A percentile compares a stretch with the other conserved stretches of the same genome.
Conservation (phyloP, 1,139 yeast genomes). For the Magnusiomyces sp. region DNA sequence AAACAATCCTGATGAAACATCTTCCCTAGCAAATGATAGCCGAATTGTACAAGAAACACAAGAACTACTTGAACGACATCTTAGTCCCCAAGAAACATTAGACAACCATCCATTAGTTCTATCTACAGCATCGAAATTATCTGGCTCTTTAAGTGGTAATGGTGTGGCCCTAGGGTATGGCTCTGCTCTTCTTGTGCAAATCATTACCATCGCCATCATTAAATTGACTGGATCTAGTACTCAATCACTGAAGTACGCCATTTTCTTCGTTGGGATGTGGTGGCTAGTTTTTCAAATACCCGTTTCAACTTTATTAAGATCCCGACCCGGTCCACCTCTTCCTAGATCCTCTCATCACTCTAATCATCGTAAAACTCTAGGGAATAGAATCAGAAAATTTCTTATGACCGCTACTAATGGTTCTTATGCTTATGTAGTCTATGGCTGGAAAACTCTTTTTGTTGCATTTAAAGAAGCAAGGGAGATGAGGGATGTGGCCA, state of each 20-base stretch:
- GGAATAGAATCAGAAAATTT: slow-evolving; percentile 13
- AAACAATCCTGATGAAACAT: too few relatives aligned
- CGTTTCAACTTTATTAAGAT: slow-evolving; percentile 38
- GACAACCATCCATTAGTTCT: slow-evolving; percentile 15
- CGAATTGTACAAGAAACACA: not conserved
- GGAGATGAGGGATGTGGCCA: slow-evolving; percentile 48
- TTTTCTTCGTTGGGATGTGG: slow-evolving; percentile 57
- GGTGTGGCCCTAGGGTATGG: slow-evolving; percentile 62
- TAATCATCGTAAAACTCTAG: slow-evolving; percentile 13
- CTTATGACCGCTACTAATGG: slow-evolving; percentile 14
- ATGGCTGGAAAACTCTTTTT: slow-evolving; percentile 52
- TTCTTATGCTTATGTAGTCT: slow-evolving; percentile 28
- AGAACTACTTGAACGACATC: not conserved
- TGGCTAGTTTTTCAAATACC: slow-evolving; percentile 63
- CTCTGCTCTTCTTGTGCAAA: slow-evolving; percentile 55
- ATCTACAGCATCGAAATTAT: slow-evolving; percentile 15
- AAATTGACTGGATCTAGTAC: slow-evolving; percentile 38
- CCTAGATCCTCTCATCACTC: slow-evolving; percentile 12
- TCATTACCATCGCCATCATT: slow-evolving; percentile 44
- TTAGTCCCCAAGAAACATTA: not conserved
- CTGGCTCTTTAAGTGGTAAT: slow-evolving; percentile 47
- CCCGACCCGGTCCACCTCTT: slow-evolving; percentile 36
- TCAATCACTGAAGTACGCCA: slow-evolving; percentile 45
- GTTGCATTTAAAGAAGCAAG: slow-evolving; percentile 48
- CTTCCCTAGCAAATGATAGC: too few relatives aligned